Base-by-base conservation (phyloP, 148 eudicot species). In the Rhododendron molle region DNA sequence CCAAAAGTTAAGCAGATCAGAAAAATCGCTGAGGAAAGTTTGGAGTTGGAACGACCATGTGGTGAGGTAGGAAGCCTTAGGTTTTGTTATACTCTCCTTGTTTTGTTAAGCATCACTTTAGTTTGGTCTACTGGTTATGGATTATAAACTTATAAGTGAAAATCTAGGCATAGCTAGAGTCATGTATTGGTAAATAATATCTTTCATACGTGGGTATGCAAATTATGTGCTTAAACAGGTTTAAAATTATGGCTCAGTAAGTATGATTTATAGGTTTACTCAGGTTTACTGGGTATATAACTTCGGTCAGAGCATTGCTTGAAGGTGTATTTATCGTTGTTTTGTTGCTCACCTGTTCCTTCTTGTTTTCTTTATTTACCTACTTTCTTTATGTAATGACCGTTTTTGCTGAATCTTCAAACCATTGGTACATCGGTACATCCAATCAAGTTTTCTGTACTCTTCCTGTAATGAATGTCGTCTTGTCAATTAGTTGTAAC, bases 31-130 rank as follows among this genome's bases (percentile, higher is more conserved):
- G 97, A 89, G 93, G 84, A 89, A 67, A 84, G 74, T 86, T 88
- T 96, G 85, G 88, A 78, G 58, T 92, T 96, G 80, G 93, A 93
- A 89, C 99, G 94, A 85, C 91, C 92, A 30, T 89, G 94, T 87
- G 76, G 81, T 74, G 93, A 91, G 92, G 99, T 96, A 85, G 46
- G 69, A 26, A 40, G 56, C 36, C 40, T 72, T 46, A 7, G 81
- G 56, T 88, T 82, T 79, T 23, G 28, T 10, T 62, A 18, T 82
- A 14, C 20, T 82, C 2, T 62, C 20, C 76, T 60, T 82, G 6
- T 65, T 38, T 62, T 30, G 23, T 62, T 60, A 23, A 43, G 46
- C 14, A 12, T 82, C 52, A 12, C 67, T 38, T 34, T 58, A 58
- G 18, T 3, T 50, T 4, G 65, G 26, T 9, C 1, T 44, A 49